Percentiles rank a stretch among this genome's conserved stretches.
Evolutionary conservation across 1,284 basidiomycete genomes (phyloP).

Genomic region (Microbotryum intermedium): DNA sequence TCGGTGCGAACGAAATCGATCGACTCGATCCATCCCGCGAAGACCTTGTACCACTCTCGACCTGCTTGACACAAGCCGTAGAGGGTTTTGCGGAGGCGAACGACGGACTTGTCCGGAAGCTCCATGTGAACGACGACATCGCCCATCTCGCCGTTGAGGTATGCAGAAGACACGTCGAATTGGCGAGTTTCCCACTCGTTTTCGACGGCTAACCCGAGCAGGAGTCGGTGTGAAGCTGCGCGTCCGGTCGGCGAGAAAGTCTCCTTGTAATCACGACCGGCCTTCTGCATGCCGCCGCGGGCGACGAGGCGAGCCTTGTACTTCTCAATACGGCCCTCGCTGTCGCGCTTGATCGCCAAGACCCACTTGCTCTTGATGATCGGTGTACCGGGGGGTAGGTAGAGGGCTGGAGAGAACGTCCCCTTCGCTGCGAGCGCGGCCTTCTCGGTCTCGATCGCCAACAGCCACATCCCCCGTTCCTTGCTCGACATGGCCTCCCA

Average conservation of each 20-base stretch:
- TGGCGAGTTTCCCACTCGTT: slow-evolving; percentile 2
- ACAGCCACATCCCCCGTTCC: slow-evolving; percentile 7
- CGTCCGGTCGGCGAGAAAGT: slow-evolving; percentile 45
- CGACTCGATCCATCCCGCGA: slow-evolving; percentile 1
- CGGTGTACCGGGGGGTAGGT: not conserved
- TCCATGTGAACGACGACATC: slow-evolving; percentile 6
- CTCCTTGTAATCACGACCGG: slow-evolving; percentile 42
- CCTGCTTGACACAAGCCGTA: slow-evolving; percentile 24
- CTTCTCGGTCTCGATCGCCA: slow-evolving; percentile 3
- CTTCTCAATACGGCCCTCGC: slow-evolving; percentile 27
- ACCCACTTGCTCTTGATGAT: slow-evolving; percentile 15
- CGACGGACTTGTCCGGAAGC: not conserved
- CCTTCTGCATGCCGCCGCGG: slow-evolving; percentile 36
- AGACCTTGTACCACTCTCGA: slow-evolving; percentile 12
- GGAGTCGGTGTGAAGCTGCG: slow-evolving; percentile 39
- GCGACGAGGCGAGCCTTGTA: slow-evolving; percentile 38
- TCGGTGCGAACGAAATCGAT: not conserved
- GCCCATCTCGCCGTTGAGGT: slow-evolving; percentile 13
- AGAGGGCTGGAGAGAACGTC: slow-evolving; percentile 4
- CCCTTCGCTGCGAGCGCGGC: slow-evolving; percentile 5
- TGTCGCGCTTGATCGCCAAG: slow-evolving; percentile 18
- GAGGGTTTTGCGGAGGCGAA: slow-evolving; percentile 9
- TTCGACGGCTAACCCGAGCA: slow-evolving; percentile 13
- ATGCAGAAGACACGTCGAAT: slow-evolving; percentile 17
- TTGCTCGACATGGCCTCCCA: not conserved